Conservation (phyloP, 768 basidiomycete species). For the Hirschioporus abietinus region DNA sequence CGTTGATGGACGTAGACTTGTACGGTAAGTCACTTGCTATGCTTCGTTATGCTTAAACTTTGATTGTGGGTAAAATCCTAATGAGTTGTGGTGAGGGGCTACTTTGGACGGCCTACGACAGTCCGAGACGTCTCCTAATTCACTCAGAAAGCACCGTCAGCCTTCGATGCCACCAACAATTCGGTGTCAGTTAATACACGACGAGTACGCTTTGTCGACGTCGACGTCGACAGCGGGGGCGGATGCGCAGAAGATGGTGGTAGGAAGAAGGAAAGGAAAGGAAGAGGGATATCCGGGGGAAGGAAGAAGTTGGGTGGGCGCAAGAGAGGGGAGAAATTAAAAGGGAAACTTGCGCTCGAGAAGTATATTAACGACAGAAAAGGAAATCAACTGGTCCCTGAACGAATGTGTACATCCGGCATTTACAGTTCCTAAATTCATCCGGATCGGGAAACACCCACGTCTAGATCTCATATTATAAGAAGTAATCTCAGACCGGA, state of each 20-base stretch:
- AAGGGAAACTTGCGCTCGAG: no score
- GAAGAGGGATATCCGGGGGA: conserved; percentile 19
- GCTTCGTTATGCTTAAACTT: no score
- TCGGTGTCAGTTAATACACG: no score
- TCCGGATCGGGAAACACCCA: neutral
- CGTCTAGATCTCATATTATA: neutral
- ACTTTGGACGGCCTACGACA: no score
- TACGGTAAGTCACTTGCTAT: no score
- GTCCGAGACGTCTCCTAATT: no score
- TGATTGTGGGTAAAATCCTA: no score
- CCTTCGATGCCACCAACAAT: no score
- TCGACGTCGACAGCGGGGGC: neutral
- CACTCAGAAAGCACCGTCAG: no score
- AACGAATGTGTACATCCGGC: neutral
- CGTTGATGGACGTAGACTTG: no score
- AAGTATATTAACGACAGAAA: neutral
- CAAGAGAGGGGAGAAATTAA: conserved; percentile 16
- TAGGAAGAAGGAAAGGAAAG: conserved; percentile 16
- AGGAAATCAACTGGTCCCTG: neutral
- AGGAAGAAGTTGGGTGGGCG: conserved; percentile 18
- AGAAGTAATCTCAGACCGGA: neutral
- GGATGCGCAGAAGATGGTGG: neutral
- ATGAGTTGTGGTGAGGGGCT: no score
- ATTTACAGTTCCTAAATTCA: neutral
- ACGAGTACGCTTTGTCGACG: neutral